phyloP scores from a whole-genome alignment of 352 stramenopile genomes.

The Globisporangium polare region DNA sequence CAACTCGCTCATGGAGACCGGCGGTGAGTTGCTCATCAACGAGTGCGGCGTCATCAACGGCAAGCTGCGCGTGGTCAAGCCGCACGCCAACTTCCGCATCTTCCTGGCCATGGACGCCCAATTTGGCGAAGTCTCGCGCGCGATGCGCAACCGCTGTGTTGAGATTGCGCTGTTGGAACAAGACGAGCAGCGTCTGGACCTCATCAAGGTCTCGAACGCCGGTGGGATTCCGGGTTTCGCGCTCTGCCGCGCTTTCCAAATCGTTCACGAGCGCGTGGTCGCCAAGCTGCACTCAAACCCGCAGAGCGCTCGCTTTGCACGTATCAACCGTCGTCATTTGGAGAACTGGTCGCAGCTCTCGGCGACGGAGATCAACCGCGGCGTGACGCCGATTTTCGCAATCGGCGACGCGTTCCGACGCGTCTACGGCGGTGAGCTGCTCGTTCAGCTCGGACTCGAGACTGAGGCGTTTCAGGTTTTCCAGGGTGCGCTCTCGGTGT shows the following conservation, averaged over 20 bases:
- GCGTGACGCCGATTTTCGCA: constrained; percentile 34
- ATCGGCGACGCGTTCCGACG: constrained; percentile 57
- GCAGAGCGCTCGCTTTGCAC: constrained; percentile 21
- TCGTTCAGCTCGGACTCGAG: constrained; percentile 40
- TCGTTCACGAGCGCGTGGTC: constrained; percentile 48
- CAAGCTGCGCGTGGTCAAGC: constrained; percentile 91
- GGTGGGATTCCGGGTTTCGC: constrained; percentile 63
- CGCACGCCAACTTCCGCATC: constrained; percentile 98
- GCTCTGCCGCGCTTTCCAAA: constrained; percentile 60
- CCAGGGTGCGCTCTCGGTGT: constrained; percentile 26
- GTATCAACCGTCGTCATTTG: constrained; percentile 68
- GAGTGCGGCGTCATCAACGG: constrained; percentile 95
- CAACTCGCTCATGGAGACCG: constrained; percentile 98
- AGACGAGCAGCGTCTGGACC: constrained; percentile 53
- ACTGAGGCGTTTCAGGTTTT: constrained; percentile 34
- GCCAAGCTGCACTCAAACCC: constrained; percentile 24
- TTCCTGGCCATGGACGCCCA: constrained; percentile 98
- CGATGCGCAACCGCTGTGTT: constrained; percentile 99
- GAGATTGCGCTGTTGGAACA: constrained; percentile 87
- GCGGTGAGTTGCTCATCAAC: constrained; percentile 96
- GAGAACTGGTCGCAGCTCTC: constrained; percentile 75
- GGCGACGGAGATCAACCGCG: constrained; percentile 58
- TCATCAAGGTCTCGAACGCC: constrained; percentile 57
- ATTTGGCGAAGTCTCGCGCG: constrained; percentile 96
- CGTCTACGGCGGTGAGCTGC: constrained; percentile 55